Evolutionary conservation across 768 basidiomycete species (phyloP), one percentile per base, ranked within the genome.

Genomic region (Rubroboletus pulcherrimus): DNA sequence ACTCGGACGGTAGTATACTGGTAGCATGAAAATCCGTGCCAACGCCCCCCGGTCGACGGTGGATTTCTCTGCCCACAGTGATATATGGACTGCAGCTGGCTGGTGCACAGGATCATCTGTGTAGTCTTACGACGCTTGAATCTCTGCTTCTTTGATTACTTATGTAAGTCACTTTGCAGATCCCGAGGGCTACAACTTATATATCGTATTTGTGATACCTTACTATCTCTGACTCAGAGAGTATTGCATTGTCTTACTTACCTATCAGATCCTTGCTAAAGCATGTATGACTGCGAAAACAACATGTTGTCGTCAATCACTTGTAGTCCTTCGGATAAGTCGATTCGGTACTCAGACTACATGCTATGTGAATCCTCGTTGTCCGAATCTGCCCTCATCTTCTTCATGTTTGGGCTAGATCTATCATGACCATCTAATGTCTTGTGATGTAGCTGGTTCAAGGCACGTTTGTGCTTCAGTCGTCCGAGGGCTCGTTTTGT

Each of bases 401-500:
- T 70, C 53, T 71, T 68, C 9, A 38, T 29, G 21, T 50, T 47
- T 5, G 51, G 54, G 12, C 34, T 51, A 11, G 55, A 14, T n/a
- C 21, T n/a, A 34, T 63, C 60, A 15, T 40, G 4, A n/a, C 21
- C 31, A 9, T 53, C 51, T 11, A 5, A 40, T 5, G 49, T 42
- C 12, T 54, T 62, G n/a, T 62, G 60, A 34, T 57, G 66, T 6
- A 69, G 42, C 45, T 52, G 60, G 26, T 71, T 51, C 39, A 83
- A 65, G 1, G 80, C 81, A 38, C 69, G 71, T 66, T 81, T 82
- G 56, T 78, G 80, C 66, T 78, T 82, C 47, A 81, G 66, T 37
- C 81, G 71, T 21, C 80, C 82, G 3, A 76, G 70, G 31, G 77
- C 75, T 54, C 78, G 76, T 64, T 74, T 79, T 33, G 76, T 79